Evolutionary conservation across 2,329 filamentous ascomycete genomes (phyloP), one percentile per base, ranked within the genome.

Genomic region (Aspergillus hortae): DNA sequence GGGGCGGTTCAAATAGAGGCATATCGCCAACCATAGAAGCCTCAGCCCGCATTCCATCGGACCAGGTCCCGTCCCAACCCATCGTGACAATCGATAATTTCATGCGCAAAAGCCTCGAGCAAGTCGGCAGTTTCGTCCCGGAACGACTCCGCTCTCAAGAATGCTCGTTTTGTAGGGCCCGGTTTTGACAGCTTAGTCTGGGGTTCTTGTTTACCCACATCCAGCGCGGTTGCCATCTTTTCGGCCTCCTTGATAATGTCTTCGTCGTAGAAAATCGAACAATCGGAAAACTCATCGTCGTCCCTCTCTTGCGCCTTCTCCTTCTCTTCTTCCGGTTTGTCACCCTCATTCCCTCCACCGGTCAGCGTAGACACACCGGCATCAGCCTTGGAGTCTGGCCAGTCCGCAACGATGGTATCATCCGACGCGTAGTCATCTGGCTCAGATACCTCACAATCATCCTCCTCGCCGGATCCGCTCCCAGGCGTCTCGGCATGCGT

Each of bases 111-210:
- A 7, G 60, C 54, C 44, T 67, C 59, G 19, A 67, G 50, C 4
- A 66, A 60, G 15, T 63, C 55, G 2, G 68, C 66, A 6, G 68
- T 71, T 12, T 71, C 68, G 11, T 72, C 68, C 36, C 61, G 60
- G 43, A 72, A 72, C 4, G 68, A 70, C 12, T 64, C 60, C 35
- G 49, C 52, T 19, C 56, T 47, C 19, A 62, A 53, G 21, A 59
- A 25, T 6, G 23, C 27, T 15, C 48, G 27, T 10, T 30, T 46
- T 15, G 48, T 36, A 11, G 30, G 15, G 14, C 27, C 27, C 27
- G 7, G 27, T 9, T 30, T 30, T 11, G 7, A 7, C 27, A 7
- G 27, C 10, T 30, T 30, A 9, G 27, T 7, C 10, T 30, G 27
- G 9, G 7, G 27, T 30, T 44, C 35, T 38, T 33, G 51, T 25